Evolutionary conservation across 2,329 filamentous ascomycete genomes (phyloP).

Genomic region (Berkeleyomyces basicola): DNA sequence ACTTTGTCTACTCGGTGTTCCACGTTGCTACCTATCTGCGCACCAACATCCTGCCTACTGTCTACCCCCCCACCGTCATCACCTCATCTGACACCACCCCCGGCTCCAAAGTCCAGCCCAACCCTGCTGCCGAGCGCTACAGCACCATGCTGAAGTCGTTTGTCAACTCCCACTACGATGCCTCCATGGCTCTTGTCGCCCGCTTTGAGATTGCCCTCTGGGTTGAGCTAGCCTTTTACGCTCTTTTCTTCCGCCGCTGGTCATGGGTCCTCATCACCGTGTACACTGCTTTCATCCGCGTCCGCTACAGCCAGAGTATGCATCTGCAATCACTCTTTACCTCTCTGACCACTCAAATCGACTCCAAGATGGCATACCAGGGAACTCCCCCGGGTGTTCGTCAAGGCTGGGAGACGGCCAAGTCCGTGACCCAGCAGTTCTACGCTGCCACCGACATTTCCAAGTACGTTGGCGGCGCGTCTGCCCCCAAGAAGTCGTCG

Average conservation of each 20-base stretch:
- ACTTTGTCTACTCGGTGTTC: slow-evolving; percentile 94
- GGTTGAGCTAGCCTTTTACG: slow-evolving; percentile 64
- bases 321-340: slow-evolving; percentile 78
- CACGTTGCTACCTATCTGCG: slow-evolving; percentile 95
- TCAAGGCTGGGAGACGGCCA: slow-evolving; percentile 65
- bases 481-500: slow-evolving; percentile 38
- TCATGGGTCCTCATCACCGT: slow-evolving; percentile 75
- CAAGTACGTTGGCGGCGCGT: slow-evolving; percentile 7
- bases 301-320: slow-evolving; percentile 73
- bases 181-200: slow-evolving; percentile 86
- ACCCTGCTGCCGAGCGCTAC: slow-evolving; percentile 21
- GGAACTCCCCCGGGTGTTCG: slow-evolving; percentile 66
- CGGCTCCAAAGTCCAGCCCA: slow-evolving; percentile 32
- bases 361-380: slow-evolving; percentile 71
- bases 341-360: slow-evolving; percentile 56
- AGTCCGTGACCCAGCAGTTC: slow-evolving; percentile 55
- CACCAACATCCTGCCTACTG: slow-evolving; percentile 76
- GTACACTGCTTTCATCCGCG: slow-evolving; percentile 86
- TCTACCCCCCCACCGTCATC: slow-evolving; percentile 48
- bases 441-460: slow-evolving; percentile 46
- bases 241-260: slow-evolving; percentile 73
- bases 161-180: slow-evolving; percentile 95
- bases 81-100: slow-evolving; percentile 38
- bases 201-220: slow-evolving; percentile 76
- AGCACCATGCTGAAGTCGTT: slow-evolving; percentile 71